Base-by-base conservation (phyloP, 345 rosid genomes). In the Populus ilicifolia region DNA sequence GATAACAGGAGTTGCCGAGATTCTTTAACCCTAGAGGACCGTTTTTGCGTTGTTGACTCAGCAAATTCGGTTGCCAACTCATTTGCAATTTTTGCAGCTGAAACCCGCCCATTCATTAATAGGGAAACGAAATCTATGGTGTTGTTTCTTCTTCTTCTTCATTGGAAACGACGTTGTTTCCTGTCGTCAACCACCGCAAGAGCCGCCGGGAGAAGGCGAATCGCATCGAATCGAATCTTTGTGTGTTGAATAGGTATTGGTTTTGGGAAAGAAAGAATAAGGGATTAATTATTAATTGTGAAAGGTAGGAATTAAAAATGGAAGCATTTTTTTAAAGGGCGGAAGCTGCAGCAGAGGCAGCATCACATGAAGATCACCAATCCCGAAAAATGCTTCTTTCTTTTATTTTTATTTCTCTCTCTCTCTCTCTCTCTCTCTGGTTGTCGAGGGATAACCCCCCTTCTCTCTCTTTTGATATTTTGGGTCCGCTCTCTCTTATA, bases 1-100 rank as follows among this genome's bases (percentile, higher is more conserved):
- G 93, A 81, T 96, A 96, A 73, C 99, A 96, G 41, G 97, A 86
- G 86, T 96, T 96, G 84, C 99, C 97, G 84, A 96, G 98, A 81
- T 96, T 96, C 69, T 80, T 86, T 71, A 96, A 85, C 84, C 99
- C 98, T 88, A 96, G 76, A 16, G 94, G 93, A 10, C 95, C 90
- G 62, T 83, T 88, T 76, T 89, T 89, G 74, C 97, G 90, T 78
- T 88, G 89, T 71, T 85, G 91, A 83, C 92, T 89, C 71, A 89
- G 92, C 80, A 91, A 81, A 89, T 87, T 90, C 94, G 95, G 92
- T 89, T 89, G 94, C 99, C 98, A 94, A 84, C 85, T 89, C 99
- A 92, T 92, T 86, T 92, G 94, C 88, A 90, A 84, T 69, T 56
- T 56, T 56, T 87, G 86, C 78, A 81, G 82, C 83, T 74, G 70